Percentiles rank a stretch among this genome's conserved stretches.
Evolutionary conservation across 345 rosid genomes (phyloP).

Genomic region (Pseudoturritis turrita): DNA sequence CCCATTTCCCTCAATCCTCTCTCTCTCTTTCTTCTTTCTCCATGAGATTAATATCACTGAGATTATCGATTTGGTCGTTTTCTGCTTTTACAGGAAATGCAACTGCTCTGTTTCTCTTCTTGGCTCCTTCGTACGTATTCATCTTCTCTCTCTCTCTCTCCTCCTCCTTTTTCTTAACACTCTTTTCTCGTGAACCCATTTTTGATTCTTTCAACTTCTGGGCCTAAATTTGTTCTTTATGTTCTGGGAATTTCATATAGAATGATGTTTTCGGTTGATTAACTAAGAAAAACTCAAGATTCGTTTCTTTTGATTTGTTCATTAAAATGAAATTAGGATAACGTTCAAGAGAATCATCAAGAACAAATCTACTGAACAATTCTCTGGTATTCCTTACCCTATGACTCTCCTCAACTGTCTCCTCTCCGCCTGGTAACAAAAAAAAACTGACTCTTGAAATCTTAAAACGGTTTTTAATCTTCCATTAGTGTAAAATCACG

Average conservation of each 20-base stretch:
- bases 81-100: conserved; percentile 72
- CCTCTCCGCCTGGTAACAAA: conserved; percentile 79
- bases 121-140: conserved; percentile 70
- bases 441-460: not conserved
- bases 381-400: conserved; percentile 93
- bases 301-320: not conserved
- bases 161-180: not conserved
- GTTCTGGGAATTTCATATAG: not conserved
- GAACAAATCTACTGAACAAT: conserved; percentile 72
- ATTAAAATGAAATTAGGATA: conserved; percentile 46
- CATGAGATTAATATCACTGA: not conserved
- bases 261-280: not conserved
- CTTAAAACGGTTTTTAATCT: not conserved
- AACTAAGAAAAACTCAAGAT: not conserved
- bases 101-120: conserved; percentile 89
- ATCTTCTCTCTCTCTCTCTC: not conserved
- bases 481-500: not conserved
- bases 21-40: not conserved
- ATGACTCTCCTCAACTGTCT: conserved; percentile 98
- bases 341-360: conserved; percentile 77
- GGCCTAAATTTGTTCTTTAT: not conserved
- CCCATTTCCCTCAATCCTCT: conserved; percentile 4
- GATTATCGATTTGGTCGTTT: not conserved
- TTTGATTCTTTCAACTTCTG: not conserved
- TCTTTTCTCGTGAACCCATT: not conserved